Evolutionary conservation across 139 green algal genomes (phyloP).

Genomic region (Picocystis salinarum): DNA sequence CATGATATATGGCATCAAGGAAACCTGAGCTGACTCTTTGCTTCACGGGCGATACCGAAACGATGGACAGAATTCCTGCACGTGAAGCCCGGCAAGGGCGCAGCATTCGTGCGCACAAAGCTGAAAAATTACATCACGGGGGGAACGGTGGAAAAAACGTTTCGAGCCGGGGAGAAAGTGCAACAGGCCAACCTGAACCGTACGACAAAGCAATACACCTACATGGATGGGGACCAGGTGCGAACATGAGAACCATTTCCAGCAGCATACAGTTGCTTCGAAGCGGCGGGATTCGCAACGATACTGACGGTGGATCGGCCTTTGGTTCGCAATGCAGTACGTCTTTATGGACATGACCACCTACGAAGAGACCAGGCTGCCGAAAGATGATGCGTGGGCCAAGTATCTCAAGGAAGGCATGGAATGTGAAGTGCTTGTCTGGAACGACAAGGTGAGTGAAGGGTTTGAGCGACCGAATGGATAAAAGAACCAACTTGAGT

Average conservation of each 20-base stretch:
- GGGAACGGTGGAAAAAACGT: constrained; percentile 82
- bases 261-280: not conserved
- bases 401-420: constrained; percentile 79
- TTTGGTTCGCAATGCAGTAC: constrained; percentile 24
- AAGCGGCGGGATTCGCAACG: not conserved
- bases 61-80: constrained; percentile 76
- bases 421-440: constrained; percentile 54
- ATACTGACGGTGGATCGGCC: not conserved
- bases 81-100: constrained; percentile 95
- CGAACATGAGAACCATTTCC: not conserved
- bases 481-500: too few relatives aligned
- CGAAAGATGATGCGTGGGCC: constrained; percentile 47
- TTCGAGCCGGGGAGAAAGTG: constrained; percentile 73
- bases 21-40: not conserved
- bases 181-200: not conserved
- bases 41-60: not conserved
- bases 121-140: constrained; percentile 87
- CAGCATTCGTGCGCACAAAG: constrained; percentile 93
- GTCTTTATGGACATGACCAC: constrained; percentile 91
- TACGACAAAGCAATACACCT: constrained; percentile 52
- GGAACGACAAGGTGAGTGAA: constrained; percentile 57
- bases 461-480: too few relatives aligned
- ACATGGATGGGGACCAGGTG: constrained; percentile 38
- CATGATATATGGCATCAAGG: not conserved
- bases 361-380: constrained; percentile 86